Conservation (phyloP, 345 rosid species). For the Linum usitatissimum region DNA sequence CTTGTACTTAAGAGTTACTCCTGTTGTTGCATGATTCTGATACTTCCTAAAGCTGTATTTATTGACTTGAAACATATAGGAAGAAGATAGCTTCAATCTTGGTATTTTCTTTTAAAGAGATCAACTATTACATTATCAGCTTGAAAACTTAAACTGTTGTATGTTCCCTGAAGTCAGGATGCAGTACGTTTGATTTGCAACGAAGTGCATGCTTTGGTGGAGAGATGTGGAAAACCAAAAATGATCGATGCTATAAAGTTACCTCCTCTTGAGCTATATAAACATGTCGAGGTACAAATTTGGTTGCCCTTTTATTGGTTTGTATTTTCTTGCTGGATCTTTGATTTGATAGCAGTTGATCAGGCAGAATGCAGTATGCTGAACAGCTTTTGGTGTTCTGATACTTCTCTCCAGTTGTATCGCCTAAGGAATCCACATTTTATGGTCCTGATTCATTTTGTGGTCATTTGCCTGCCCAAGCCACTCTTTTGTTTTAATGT, state of each 20-base stretch:
- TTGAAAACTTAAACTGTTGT: constrained; percentile 12
- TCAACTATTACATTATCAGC: neutral
- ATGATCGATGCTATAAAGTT: constrained; percentile 82
- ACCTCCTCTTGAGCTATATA: constrained; percentile 77
- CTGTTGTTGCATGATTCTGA: neutral
- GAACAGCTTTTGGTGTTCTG: too few species aligned
- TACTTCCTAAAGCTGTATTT: neutral
- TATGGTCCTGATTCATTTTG: too few species aligned
- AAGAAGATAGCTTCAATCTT: neutral
- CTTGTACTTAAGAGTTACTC: neutral
- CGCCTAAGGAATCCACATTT: too few species aligned
- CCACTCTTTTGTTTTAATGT: too few species aligned
- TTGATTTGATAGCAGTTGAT: too few species aligned
- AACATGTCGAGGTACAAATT: constrained; percentile 70
- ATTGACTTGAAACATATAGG: neutral
- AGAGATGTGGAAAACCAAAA: constrained; percentile 78
- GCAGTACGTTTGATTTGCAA: constrained; percentile 73
- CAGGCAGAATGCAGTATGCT: too few species aligned
- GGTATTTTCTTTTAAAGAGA: neutral
- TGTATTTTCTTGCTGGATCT: neutral
- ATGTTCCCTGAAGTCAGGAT: constrained; percentile 47
- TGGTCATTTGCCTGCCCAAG: too few species aligned
- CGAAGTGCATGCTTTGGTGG: constrained; percentile 63
- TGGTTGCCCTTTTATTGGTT: constrained; percentile 6
- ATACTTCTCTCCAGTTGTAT: too few species aligned